Percentiles rank a stretch among this genome's conserved stretches.
phyloP scores from a whole-genome alignment of 345 rosid species.

The Gossypium herbaceum region DNA sequence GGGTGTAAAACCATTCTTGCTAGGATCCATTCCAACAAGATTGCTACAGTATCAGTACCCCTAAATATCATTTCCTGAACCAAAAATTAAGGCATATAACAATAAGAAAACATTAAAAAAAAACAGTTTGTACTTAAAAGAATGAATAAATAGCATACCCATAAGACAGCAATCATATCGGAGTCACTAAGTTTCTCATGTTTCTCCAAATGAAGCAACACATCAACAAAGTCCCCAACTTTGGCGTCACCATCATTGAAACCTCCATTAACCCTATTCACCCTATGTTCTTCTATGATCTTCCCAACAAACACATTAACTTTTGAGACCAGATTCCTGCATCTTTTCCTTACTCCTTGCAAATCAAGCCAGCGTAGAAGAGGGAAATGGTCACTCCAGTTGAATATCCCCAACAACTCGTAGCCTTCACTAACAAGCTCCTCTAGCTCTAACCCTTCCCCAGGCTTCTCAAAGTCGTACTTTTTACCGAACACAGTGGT shows the following conservation, averaged over 20 bases:
- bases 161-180: slow-evolving; percentile 80
- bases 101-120: background rate
- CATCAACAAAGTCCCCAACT: slow-evolving; percentile 67
- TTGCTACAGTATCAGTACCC: slow-evolving; percentile 64
- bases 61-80: slow-evolving; percentile 59
- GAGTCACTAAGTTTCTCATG: slow-evolving; percentile 52
- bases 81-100: background rate
- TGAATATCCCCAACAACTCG: slow-evolving; percentile 64
- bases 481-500: slow-evolving; percentile 61
- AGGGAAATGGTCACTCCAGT: slow-evolving; percentile 89
- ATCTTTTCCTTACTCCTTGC: slow-evolving; percentile 71
- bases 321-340: slow-evolving; percentile 43
- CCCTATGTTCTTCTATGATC: slow-evolving; percentile 57
- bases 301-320: slow-evolving; percentile 58
- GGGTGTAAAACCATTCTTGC: slow-evolving; percentile 59
- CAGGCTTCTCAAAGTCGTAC: slow-evolving; percentile 42
- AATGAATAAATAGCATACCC: slow-evolving; percentile 42
- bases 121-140: background rate
- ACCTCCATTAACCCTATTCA: slow-evolving; percentile 13
- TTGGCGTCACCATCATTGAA: background rate
- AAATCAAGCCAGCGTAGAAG: slow-evolving; percentile 58
- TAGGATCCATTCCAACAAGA: slow-evolving; percentile 56
- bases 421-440: slow-evolving; percentile 68
- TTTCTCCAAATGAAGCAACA: slow-evolving; percentile 60
- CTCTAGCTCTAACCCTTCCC: slow-evolving; percentile 25